Evolutionary conservation across 2,329 filamentous ascomycete genomes (phyloP), one percentile per base, ranked within the genome.

Genomic region (Sordariomycetes sp.): DNA sequence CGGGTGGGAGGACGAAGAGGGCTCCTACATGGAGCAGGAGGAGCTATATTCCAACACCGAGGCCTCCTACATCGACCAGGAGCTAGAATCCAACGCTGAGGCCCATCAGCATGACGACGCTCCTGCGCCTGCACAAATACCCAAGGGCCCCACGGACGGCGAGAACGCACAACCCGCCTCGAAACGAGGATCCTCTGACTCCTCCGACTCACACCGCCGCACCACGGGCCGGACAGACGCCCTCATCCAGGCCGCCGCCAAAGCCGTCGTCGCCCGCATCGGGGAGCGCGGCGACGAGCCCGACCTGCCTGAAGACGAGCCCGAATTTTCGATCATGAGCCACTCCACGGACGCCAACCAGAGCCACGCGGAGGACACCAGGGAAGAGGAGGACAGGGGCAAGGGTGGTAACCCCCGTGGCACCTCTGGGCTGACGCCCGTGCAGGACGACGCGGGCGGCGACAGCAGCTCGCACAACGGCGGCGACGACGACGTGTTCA

Each of bases 401-500:
- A 54, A n/a, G n/a, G n/a, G n/a, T n/a, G n/a, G n/a, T n/a, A n/a
- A 50, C 51, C 20, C 51, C 18, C 35, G 56, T 22, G 40, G 18
- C 40, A 16, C 43, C 43, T 48, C 46, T 14, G 32, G 25, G n/a
- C 2, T n/a, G 12, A 35, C 32, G 32, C 55, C 55, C 10, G 3
- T 22, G 18, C 28, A 48, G n/a, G 55, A 58, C 24, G 56, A 58
- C 32, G 7, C 51, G 3, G 56, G 56, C 24, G 73, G 68, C 8
- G 74, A 79, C 53, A 76, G 71, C 65, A 78, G 76, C 66, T 81
- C 77, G 1, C 78, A 78, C 57, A 73, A 79, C 60, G 77, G 76
- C 34, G 71, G 72, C 51, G 79, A 81, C 24, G 79, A 82, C 63
- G 80, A 83, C 55, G 77, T 84, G 20, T 84, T 85, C 65, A 83